Evolutionary conservation across 768 basidiomycete species (phyloP).

Genomic region (Pulveroboletus sp.): DNA sequence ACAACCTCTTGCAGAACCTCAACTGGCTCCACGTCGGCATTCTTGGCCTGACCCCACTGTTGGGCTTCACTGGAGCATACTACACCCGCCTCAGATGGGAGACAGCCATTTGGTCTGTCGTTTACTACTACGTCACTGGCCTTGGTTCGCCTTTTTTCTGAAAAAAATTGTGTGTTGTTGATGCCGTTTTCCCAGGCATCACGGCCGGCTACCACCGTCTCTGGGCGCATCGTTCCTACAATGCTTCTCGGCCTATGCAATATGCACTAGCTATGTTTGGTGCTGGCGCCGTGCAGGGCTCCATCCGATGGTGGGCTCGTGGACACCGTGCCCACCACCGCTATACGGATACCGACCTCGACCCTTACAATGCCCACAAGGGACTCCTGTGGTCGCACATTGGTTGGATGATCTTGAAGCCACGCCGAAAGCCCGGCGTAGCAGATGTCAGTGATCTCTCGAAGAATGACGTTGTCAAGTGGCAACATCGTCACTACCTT

Average conservation of each 20-base stretch:
- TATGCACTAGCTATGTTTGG: constrained; percentile 83
- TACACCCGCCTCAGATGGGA: constrained; percentile 66
- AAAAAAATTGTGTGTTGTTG: constrained; percentile 22
- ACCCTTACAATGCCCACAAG: constrained; percentile 91
- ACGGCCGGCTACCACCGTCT: constrained; percentile 96
- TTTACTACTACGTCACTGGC: constrained; percentile 80
- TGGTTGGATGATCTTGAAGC: constrained; percentile 93
- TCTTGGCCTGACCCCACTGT: constrained; percentile 67
- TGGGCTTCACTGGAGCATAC: constrained; percentile 71
- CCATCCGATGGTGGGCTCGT: constrained; percentile 98
- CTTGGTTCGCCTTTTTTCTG: constrained; percentile 55
- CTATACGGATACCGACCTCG: constrained; percentile 95
- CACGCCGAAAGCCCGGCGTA: constrained; percentile 83
- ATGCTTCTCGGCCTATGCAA: constrained; percentile 83
- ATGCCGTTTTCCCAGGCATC: constrained; percentile 52
- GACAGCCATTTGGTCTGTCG: constrained; percentile 65
- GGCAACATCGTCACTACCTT: constrained; percentile 86
- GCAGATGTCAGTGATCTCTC: constrained; percentile 87
- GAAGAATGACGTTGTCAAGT: constrained; percentile 75
- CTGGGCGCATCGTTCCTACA: constrained; percentile 96
- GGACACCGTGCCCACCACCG: constrained; percentile 97
- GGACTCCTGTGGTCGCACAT: constrained; percentile 87
- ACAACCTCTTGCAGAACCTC: constrained; percentile 58
- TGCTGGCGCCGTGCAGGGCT: constrained; percentile 92
- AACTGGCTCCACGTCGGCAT: constrained; percentile 77